These are phyloP conservation scores for Parasitella parasitica DNA, from an alignment of 371 early-diverging fungal genomes.

Conservation along the genomic window DNA sequence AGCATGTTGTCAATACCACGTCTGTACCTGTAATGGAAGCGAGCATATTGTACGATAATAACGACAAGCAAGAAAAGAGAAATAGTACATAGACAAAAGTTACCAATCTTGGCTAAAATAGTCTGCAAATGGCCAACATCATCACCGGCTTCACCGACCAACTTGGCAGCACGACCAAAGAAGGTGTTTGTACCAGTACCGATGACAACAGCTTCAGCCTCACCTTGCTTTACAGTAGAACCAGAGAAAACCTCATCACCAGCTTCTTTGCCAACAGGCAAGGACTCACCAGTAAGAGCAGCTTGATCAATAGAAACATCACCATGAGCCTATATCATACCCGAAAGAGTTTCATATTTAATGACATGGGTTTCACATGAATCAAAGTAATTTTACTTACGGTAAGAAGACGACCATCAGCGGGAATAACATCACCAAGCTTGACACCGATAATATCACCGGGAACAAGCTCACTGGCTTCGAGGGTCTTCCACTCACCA, in stretches of 20 bases:
- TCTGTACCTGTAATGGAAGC: constrained; percentile 69
- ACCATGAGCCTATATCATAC: constrained; percentile 38
- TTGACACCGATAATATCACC: constrained; percentile 75
- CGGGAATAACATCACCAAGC: constrained; percentile 80
- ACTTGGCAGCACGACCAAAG: constrained; percentile 87
- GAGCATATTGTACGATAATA: constrained; percentile 79
- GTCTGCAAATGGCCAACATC: constrained; percentile 90
- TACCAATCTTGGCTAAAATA: constrained; percentile 88
- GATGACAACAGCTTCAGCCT: constrained; percentile 85
- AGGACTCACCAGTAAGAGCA: constrained; percentile 83
- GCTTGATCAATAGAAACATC: constrained; percentile 73
- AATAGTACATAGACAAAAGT: constrained; percentile 74
- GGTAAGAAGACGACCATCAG: constrained; percentile 63
- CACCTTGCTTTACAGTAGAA: constrained; percentile 90
- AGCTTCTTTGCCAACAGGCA: constrained; percentile 70
- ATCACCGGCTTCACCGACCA: constrained; percentile 76
- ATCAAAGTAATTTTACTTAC: constrained; percentile 31
- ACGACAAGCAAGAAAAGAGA: constrained; percentile 71
- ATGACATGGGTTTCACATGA: constrained; percentile 11
- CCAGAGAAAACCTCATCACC: constrained; percentile 75
- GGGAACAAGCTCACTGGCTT: constrained; percentile 61
- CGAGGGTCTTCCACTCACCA: constrained; percentile 55
- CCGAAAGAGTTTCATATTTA: background rate
- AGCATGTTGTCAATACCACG: constrained; percentile 72
- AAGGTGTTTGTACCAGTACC: constrained; percentile 84